Conservation (phyloP, 192 early-diverging fungal species). For the Jimgerdemannia flammicorona region DNA sequence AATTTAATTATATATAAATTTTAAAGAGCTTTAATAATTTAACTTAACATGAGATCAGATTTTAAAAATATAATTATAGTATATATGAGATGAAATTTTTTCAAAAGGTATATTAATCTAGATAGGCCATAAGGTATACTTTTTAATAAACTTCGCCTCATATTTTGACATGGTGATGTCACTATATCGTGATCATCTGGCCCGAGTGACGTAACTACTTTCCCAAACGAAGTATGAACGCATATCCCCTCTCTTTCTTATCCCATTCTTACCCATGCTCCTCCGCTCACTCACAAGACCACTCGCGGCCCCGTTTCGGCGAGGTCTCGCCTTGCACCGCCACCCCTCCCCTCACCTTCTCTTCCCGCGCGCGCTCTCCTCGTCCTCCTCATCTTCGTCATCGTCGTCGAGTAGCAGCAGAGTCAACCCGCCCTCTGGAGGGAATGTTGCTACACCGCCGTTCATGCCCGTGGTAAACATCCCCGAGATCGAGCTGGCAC, state of each 20-base stretch:
- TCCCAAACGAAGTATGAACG: no score
- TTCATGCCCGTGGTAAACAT: conserved; percentile 32
- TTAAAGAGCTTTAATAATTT: no score
- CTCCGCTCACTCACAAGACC: not conserved
- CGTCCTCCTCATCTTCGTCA: not conserved
- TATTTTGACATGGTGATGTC: no score
- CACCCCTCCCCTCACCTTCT: not conserved
- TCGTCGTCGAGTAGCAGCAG: not conserved
- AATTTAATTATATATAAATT: no score
- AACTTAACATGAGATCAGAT: no score
- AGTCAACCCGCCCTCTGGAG: not conserved
- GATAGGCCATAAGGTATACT: no score
- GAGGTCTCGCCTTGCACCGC: not conserved
- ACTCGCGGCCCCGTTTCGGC: not conserved
- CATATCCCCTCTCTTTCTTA: not conserved
- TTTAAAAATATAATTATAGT: no score
- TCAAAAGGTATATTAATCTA: no score
- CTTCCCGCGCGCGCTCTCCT: not conserved
- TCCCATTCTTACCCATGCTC: not conserved
- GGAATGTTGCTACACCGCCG: not conserved
- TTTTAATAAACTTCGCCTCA: no score
- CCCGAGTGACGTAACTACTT: no score
- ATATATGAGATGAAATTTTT: no score
- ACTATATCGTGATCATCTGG: no score
- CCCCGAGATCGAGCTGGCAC: conserved; percentile 42